phyloP scores from a whole-genome alignment of 2,329 filamentous ascomycete species.

The Phialocephala subalpina region DNA sequence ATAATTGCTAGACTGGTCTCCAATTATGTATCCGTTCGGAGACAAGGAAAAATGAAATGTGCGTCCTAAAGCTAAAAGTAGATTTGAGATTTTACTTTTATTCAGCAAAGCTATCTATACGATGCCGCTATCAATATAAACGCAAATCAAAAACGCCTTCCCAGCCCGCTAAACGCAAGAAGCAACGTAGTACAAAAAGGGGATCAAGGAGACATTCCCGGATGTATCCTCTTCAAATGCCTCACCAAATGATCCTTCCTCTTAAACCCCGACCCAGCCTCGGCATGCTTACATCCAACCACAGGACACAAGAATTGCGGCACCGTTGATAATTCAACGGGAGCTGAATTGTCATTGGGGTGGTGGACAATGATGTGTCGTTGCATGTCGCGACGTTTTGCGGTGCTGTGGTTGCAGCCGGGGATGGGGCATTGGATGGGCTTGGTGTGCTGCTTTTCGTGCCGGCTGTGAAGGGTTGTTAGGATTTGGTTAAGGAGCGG shows the following conservation, averaged over 20 bases:
- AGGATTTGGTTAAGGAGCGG: not conserved
- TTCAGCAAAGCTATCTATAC: not conserved
- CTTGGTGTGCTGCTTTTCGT: slow-evolving; percentile 10
- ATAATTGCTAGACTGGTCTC: too few relatives aligned
- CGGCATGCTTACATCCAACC: slow-evolving; percentile 3
- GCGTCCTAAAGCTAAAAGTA: not conserved
- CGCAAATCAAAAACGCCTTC: slow-evolving; percentile 8
- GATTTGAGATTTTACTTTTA: slow-evolving; percentile 10
- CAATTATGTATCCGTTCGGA: not conserved
- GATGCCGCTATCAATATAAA: not conserved
- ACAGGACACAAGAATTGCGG: slow-evolving; percentile 1
- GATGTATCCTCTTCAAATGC: slow-evolving; percentile 10
- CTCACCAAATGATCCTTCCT: slow-evolving; percentile 13
- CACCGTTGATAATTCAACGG: not conserved
- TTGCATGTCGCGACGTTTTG: slow-evolving; percentile 10
- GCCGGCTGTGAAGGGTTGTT: not conserved
- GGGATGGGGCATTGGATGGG: slow-evolving; percentile 7
- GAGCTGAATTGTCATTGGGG: too few relatives aligned
- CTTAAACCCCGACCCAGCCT: slow-evolving; percentile 5
- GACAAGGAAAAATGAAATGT: not conserved
- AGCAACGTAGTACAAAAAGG: not conserved
- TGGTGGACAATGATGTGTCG: slow-evolving; percentile 6
- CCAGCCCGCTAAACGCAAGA: slow-evolving; percentile 10
- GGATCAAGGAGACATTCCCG: slow-evolving; percentile 3
- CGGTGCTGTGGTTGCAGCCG: slow-evolving; percentile 7